Evolutionary conservation across 306 rosid genomes (phyloP).

Genomic region (apple (Malus domestica)): DNA sequence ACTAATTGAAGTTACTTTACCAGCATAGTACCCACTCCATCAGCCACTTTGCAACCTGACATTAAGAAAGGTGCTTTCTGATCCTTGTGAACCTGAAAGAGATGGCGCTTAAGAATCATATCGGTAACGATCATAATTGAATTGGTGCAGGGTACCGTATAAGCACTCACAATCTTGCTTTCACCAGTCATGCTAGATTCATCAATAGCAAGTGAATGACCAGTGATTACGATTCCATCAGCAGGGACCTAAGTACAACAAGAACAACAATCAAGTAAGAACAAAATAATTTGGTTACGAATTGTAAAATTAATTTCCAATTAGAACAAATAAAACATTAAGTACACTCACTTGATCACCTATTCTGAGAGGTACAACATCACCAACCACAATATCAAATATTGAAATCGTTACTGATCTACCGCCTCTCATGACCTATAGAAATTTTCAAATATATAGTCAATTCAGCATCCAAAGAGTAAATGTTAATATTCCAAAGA

Average conservation of each 20-base stretch:
- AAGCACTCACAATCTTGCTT: slow-evolving; percentile 81
- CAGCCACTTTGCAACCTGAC: slow-evolving; percentile 99
- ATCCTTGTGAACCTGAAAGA: slow-evolving; percentile 77
- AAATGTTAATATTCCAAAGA: not conserved
- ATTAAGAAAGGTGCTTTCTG: slow-evolving; percentile 80
- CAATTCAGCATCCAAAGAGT: slow-evolving; percentile 14
- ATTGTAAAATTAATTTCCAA: not conserved
- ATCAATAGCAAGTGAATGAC: slow-evolving; percentile 90
- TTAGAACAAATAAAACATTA: slow-evolving; percentile 21
- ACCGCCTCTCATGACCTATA: slow-evolving; percentile 83
- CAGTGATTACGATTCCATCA: slow-evolving; percentile 73
- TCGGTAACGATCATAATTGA: slow-evolving; percentile 11
- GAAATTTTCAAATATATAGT: slow-evolving; percentile 22
- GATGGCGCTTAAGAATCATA: slow-evolving; percentile 29
- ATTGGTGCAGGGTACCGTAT: slow-evolving; percentile 3
- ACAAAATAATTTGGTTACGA: not conserved
- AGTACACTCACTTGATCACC: slow-evolving; percentile 77
- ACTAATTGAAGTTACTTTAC: slow-evolving; percentile 31
- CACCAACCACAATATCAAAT: slow-evolving; percentile 96
- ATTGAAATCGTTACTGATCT: slow-evolving; percentile 65
- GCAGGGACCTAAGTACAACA: slow-evolving; percentile 67
- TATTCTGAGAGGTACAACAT: slow-evolving; percentile 82
- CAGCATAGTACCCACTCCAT: slow-evolving; percentile 95
- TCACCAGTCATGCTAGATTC: slow-evolving; percentile 99
- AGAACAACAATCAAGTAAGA: not conserved